Percentiles rank a stretch among this genome's conserved stretches.
Evolutionary conservation across 257 asterid species (phyloP).

Genomic region (Solanum etuberosum): DNA sequence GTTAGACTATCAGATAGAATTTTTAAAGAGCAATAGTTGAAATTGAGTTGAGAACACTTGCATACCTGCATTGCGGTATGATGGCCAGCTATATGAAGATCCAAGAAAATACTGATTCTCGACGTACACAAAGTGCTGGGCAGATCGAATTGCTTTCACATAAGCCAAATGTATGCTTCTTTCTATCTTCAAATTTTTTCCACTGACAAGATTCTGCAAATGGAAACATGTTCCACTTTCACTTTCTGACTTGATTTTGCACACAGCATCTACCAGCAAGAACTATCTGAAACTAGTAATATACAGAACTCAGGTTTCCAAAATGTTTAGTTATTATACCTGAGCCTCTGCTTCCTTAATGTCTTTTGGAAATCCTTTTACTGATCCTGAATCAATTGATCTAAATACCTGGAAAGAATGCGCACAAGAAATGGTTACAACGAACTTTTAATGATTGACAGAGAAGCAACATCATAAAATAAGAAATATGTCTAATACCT

Average conservation of each 20-base stretch:
- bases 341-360: slow-evolving; percentile 46
- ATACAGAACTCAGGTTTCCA: neutral
- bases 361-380: slow-evolving; percentile 83
- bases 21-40: neutral
- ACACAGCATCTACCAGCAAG: neutral
- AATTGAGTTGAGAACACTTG: neutral
- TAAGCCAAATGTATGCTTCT: slow-evolving; percentile 85
- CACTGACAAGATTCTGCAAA: slow-evolving; percentile 66
- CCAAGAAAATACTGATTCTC: slow-evolving; percentile 96
- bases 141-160: slow-evolving; percentile 83
- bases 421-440: neutral
- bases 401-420: slow-evolving; percentile 55
- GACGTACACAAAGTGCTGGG: slow-evolving; percentile 81
- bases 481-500: slow-evolving; percentile 31
- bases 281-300: neutral
- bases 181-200: slow-evolving; percentile 73
- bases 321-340: slow-evolving; percentile 17
- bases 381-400: slow-evolving; percentile 91
- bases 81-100: slow-evolving; percentile 86
- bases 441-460: neutral
- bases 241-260: neutral
- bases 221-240: neutral
- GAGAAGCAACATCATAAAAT: neutral
- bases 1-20: neutral
- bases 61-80: slow-evolving; percentile 63